These are phyloP conservation scores for Hypoxylon sp. DNA, from an alignment of 2,329 filamentous ascomycete genomes.

Conservation along the genomic window DNA sequence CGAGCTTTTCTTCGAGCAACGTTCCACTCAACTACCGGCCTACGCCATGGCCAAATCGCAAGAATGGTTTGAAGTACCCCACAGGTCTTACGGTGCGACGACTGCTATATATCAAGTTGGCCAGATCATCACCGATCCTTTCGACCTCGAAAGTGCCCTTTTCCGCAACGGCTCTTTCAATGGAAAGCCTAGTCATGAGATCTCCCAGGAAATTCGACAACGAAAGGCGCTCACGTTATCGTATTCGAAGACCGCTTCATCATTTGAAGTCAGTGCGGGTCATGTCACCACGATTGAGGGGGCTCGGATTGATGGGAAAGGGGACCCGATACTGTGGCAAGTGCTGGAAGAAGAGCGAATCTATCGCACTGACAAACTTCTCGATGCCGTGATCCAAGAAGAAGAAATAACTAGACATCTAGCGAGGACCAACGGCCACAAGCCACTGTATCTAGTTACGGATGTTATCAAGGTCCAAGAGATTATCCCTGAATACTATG, in stretches of 20 bases:
- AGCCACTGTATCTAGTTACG: neutral
- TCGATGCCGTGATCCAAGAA: neutral
- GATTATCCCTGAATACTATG: neutral
- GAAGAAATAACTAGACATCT: neutral
- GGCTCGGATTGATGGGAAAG: conserved; percentile 1
- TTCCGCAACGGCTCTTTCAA: neutral
- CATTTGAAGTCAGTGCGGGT: neutral
- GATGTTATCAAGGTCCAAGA: neutral
- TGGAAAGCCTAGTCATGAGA: neutral
- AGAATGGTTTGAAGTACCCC: neutral
- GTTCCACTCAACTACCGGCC: neutral
- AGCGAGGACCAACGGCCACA: neutral
- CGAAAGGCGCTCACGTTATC: neutral
- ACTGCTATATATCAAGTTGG: neutral
- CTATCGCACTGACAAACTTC: neutral
- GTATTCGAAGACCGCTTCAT: neutral
- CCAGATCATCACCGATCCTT: neutral
- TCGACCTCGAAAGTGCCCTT: neutral
- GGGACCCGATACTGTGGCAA: neutral
- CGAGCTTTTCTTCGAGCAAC: neutral
- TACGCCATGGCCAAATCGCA: neutral
- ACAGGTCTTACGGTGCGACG: neutral
- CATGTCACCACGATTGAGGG: neutral
- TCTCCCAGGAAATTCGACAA: neutral
- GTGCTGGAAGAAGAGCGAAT: neutral